Conservation (phyloP, 371 early-diverging fungal species). For the Syncephalastrum contaminatum region DNA sequence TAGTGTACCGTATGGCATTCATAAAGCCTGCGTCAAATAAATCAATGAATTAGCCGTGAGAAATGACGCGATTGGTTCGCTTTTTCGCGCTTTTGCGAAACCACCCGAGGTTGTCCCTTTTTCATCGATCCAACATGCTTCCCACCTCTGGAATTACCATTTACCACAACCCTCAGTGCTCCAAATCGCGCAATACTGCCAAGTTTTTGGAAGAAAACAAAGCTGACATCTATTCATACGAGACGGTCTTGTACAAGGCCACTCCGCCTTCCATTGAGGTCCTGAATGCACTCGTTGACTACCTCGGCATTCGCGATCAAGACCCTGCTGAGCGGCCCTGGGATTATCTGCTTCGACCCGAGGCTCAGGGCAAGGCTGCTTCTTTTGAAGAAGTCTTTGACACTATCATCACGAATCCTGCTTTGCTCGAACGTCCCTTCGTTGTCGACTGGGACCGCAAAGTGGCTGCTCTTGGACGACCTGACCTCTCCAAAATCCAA, state of each 20-base stretch:
- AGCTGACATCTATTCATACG: constrained; percentile 20
- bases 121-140: neutral
- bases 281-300: constrained; percentile 25
- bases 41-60: too few species aligned
- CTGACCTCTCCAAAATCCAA: constrained; percentile 34
- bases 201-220: constrained; percentile 29
- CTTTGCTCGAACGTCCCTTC: constrained; percentile 41
- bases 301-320: constrained; percentile 26
- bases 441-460: constrained; percentile 39
- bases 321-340: constrained; percentile 10
- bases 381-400: constrained; percentile 34
- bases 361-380: constrained; percentile 23
- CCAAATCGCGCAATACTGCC: constrained; percentile 34
- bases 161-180: constrained; percentile 42
- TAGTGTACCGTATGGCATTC: constrained; percentile 6
- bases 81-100: too few species aligned
- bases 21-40: too few species aligned
- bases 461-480: constrained; percentile 47
- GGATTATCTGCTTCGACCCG: constrained; percentile 31
- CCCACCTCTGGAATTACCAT: constrained; percentile 22
- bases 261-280: constrained; percentile 25
- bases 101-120: too few species aligned
- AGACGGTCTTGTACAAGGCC: constrained; percentile 32
- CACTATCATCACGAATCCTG: constrained; percentile 35
- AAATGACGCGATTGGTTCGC: too few species aligned